Percentiles rank a stretch among this genome's conserved stretches.
These are phyloP conservation scores for Ogataea degrootiae DNA, from an alignment of 805 yeast genomes.

Conservation along the genomic window DNA sequence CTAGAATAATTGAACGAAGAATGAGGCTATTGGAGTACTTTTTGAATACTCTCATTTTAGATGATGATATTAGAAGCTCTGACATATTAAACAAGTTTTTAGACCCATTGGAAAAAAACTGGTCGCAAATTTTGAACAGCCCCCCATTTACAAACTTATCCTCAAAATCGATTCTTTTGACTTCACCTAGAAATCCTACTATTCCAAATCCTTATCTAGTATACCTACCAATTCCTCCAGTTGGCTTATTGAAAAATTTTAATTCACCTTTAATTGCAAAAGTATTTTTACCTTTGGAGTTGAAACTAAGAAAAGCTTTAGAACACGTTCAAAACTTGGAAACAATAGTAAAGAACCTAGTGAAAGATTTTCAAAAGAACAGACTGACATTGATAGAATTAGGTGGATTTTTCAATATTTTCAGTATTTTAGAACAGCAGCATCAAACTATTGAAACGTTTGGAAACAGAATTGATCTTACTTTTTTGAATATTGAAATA, in stretches of 20 bases:
- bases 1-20: conserved; percentile 40
- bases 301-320: conserved; percentile 12
- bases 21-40: conserved; percentile 42
- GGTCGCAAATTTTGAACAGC: conserved; percentile 40
- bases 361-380: conserved; percentile 36
- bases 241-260: conserved; percentile 23
- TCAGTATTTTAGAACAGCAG: conserved; percentile 41
- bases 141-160: conserved; percentile 38
- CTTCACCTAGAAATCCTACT: conserved; percentile 47
- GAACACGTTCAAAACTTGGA: conserved; percentile 28
- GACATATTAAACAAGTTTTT: conserved; percentile 41
- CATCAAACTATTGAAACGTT: conserved; percentile 39
- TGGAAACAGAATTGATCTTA: conserved; percentile 49
- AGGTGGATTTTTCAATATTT: conserved; percentile 54
- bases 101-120: conserved; percentile 46
- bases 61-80: conserved; percentile 33
- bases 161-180: conserved; percentile 43
- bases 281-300: conserved; percentile 26
- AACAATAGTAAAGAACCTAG: conserved; percentile 32
- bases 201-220: conserved; percentile 50
- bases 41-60: conserved; percentile 34
- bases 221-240: conserved; percentile 40
- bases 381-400: conserved; percentile 41
- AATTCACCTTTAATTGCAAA: conserved; percentile 21
- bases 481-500: conserved; percentile 44